Percentiles rank a stretch among this genome's conserved stretches.
Conservation (phyloP, 139 green algal species). For the Chara braunii region DNA sequence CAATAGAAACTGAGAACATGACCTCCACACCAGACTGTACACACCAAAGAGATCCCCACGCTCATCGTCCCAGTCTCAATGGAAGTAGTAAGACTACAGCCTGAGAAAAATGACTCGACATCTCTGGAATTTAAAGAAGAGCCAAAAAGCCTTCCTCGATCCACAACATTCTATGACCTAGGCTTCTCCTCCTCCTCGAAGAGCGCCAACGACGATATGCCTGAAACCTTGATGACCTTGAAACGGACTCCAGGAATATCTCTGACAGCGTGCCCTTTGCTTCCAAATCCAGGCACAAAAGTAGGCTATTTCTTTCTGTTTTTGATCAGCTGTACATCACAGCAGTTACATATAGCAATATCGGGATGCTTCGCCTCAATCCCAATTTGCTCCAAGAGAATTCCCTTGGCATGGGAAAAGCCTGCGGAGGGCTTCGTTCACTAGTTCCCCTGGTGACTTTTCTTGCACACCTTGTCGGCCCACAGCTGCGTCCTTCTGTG, state of each 20-base stretch:
- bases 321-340: constrained; percentile 99
- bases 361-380: constrained; percentile 99
- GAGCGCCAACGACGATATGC: constrained; percentile 89
- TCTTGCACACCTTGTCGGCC: constrained; percentile 99
- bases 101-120: too few relatives aligned
- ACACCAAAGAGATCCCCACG: too few relatives aligned
- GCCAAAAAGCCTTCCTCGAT: too few relatives aligned
- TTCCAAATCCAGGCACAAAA: constrained; percentile 98
- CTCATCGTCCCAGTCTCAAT: too few relatives aligned
- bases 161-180: constrained; percentile 63
- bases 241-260: constrained; percentile 99
- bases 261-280: constrained; percentile 93
- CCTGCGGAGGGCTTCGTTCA: constrained; percentile 99
- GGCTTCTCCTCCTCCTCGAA: constrained; percentile 98
- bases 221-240: constrained; percentile 98
- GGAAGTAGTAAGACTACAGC: too few relatives aligned
- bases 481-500: constrained; percentile 85
- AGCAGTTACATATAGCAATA: constrained; percentile 99
- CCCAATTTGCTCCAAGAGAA: constrained; percentile 99
- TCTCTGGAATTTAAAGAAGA: too few relatives aligned
- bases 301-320: constrained; percentile 99
- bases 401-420: constrained; percentile 98
- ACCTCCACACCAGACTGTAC: too few relatives aligned
- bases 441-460: constrained; percentile 90
- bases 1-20: too few relatives aligned